Evolutionary conservation across 768 basidiomycete genomes (phyloP).

Genomic region (Lactifluus rugatus): DNA sequence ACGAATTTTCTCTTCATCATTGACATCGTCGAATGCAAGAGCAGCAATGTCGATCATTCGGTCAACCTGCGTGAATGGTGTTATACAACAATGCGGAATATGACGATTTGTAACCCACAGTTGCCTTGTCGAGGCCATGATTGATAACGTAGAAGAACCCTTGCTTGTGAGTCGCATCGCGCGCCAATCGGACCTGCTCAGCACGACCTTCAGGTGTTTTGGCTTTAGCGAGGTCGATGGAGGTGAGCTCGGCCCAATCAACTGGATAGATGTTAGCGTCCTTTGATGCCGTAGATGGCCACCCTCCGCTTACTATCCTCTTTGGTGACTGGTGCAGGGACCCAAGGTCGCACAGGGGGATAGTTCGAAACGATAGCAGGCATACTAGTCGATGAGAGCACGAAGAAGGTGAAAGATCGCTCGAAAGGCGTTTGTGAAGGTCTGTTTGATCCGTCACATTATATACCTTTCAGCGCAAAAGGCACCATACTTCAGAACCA

Average conservation of each 20-base stretch:
- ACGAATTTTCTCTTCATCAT: slow-evolving; percentile 27
- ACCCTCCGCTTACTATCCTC: slow-evolving; percentile 17
- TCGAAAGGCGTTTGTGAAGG: background rate
- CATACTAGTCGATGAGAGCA: slow-evolving; percentile 3
- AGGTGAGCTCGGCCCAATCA: slow-evolving; percentile 29
- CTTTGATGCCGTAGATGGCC: background rate
- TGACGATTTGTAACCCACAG: slow-evolving; percentile 24
- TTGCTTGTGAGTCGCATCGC: slow-evolving; percentile 27
- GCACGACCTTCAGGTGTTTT: slow-evolving; percentile 27
- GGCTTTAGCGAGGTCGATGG: slow-evolving; percentile 28
- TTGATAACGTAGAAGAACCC: slow-evolving; percentile 43
- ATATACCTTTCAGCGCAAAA: background rate
- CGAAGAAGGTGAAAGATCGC: background rate
- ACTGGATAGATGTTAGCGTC: slow-evolving; percentile 20
- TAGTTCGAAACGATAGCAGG: slow-evolving; percentile 13
- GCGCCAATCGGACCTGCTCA: slow-evolving; percentile 25
- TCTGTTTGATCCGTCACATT: background rate
- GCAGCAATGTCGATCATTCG: slow-evolving; percentile 32
- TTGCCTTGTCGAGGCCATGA: slow-evolving; percentile 36
- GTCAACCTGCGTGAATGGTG: slow-evolving; percentile 16
- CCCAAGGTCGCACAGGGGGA: slow-evolving; percentile 20
- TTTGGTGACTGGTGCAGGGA: slow-evolving; percentile 22
- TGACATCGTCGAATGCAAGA: slow-evolving; percentile 27
- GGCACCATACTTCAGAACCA: background rate
- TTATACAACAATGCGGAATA: background rate